Base-by-base conservation (phyloP, 2,329 filamentous ascomycete genomes). In the Diplocarpon rosae region DNA sequence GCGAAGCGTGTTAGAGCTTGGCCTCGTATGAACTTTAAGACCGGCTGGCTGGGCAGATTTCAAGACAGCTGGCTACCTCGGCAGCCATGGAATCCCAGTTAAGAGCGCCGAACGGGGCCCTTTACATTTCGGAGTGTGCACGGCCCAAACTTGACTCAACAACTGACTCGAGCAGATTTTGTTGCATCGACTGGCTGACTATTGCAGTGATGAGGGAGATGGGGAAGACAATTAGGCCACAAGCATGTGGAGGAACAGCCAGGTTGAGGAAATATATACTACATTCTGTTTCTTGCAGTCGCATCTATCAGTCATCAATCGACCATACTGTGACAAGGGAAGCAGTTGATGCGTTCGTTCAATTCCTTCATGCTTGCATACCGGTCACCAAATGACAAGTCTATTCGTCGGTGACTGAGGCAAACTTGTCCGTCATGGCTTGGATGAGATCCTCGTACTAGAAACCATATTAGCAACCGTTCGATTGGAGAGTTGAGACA, bases 371-470 rank as follows among this genome's bases (percentile, higher is more conserved):
- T 27, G 32, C 33, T n/a, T 16, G 36, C 42, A 16, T 37, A 24
- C 10, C 0, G 15, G n/a, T 34, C 30, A 34, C 33, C 33, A 35
- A 35, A 17, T 10, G 7, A 24, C 3, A 24, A 24, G 20, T 24
- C 20, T 88, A 98, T 76, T 96, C 90, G 67, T 98, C 92, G 64
- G 86, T 78, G 49, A 98, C 90, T 32, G 88, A 82, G 39, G 92
- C 92, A 69, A 98, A 98, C 71, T 95, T 95, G 70, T 98, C 92
- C 57, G 84, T 81, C 88, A 98, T 90, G 59, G 79, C 74, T 69
- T 94, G 86, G 58, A 92, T 75, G 58, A 96, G 79, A 57, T 80
- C 80, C 74, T 96, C 92, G 66, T 96, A 98, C 85, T 92, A 59
- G 32, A 37, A 24, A 34, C 34, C 17, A 11, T 16, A 37, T 39